Evolutionary conservation across 2,329 filamentous ascomycete genomes (phyloP).

Genomic region (Beauveria sp.): DNA sequence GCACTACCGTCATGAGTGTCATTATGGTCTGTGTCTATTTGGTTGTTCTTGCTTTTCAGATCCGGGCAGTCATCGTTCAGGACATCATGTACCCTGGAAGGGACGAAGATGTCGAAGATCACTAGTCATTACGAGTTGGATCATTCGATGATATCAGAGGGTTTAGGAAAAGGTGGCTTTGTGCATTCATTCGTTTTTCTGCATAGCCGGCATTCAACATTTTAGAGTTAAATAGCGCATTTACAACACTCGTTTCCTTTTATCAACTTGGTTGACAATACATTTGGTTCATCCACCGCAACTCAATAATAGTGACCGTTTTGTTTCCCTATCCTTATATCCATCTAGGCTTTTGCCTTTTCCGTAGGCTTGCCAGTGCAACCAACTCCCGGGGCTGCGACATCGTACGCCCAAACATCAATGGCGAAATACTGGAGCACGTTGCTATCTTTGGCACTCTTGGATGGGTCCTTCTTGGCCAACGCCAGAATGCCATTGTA

Average conservation of each 20-base stretch:
- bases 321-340: background rate
- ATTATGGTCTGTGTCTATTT: slow-evolving; percentile 32
- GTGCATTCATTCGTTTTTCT: background rate
- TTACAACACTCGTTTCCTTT: background rate
- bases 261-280: slow-evolving; percentile 27
- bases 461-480: slow-evolving; percentile 38
- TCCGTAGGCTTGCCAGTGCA: slow-evolving; percentile 40
- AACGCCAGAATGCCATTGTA: slow-evolving; percentile 48
- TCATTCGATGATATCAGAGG: no score
- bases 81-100: slow-evolving; percentile 49
- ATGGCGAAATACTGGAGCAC: slow-evolving; percentile 62
- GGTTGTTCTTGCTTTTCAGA: slow-evolving; percentile 36
- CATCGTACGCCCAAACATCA: slow-evolving; percentile 58
- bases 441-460: slow-evolving; percentile 50
- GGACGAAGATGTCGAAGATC: slow-evolving; percentile 45
- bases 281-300: background rate
- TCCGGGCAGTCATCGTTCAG: slow-evolving; percentile 40
- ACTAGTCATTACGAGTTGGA: background rate
- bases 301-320: background rate
- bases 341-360: slow-evolving; percentile 4
- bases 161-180: background rate
- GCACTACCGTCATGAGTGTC: slow-evolving; percentile 43
- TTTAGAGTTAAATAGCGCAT: background rate
- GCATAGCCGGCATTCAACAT: slow-evolving; percentile 1
- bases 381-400: slow-evolving; percentile 54